phyloP scores from a whole-genome alignment of 441 rosid species.

The Lepidium campestre region DNA sequence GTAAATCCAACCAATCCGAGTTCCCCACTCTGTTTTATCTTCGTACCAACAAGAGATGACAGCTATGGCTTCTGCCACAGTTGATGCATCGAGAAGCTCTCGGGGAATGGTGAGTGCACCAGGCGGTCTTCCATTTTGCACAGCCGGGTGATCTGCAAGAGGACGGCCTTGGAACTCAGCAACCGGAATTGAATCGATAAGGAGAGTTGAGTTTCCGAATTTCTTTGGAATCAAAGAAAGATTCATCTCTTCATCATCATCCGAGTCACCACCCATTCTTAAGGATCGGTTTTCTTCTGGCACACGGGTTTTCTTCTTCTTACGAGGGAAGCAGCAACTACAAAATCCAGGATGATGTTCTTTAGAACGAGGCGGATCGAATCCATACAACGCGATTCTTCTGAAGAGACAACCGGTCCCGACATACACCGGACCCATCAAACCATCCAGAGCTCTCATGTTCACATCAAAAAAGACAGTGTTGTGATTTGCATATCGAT shows the following conservation, averaged over 20 bases:
- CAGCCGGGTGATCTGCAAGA: constrained; percentile 85
- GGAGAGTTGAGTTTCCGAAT: constrained; percentile 79
- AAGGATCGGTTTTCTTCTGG: constrained; percentile 78
- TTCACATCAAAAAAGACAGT: constrained; percentile 91
- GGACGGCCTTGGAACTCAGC: constrained; percentile 96
- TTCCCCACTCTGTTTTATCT: constrained; percentile 93
- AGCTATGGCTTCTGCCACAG: constrained; percentile 89
- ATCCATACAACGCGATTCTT: constrained; percentile 80
- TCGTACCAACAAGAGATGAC: constrained; percentile 95
- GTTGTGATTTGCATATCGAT: constrained; percentile 88
- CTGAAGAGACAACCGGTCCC: constrained; percentile 93
- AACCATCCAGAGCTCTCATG: constrained; percentile 93
- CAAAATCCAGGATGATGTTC: constrained; percentile 71
- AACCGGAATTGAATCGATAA: constrained; percentile 80
- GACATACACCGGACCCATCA: constrained; percentile 89
- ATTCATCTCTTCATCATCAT: constrained; percentile 83
- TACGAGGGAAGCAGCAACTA: constrained; percentile 62
- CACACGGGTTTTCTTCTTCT: constrained; percentile 50
- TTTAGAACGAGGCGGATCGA: constrained; percentile 83
- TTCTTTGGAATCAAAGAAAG: constrained; percentile 67
- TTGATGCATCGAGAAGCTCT: constrained; percentile 90
- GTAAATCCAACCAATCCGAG: constrained; percentile 85
- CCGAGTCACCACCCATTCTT: constrained; percentile 83
- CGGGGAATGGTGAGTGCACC: constrained; percentile 87
- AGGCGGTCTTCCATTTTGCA: constrained; percentile 77